These are phyloP conservation scores for Aureobasidium sp. DNA, from an alignment of 2,329 filamentous ascomycete genomes.

Conservation along the genomic window DNA sequence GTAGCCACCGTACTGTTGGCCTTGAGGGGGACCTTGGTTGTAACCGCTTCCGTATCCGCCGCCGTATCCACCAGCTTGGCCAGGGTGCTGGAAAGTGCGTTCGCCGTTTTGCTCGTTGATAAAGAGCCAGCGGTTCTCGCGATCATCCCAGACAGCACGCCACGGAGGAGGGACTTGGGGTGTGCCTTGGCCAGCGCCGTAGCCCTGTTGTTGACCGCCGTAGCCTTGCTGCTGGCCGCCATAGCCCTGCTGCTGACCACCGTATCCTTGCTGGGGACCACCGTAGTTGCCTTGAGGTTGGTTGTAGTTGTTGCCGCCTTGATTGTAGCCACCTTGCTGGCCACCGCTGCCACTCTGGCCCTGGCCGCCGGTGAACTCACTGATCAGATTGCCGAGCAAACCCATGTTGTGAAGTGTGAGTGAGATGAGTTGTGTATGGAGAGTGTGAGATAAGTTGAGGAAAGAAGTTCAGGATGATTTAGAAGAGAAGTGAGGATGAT, in stretches of 20 bases:
- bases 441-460: neutral
- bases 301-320: slow-evolving; percentile 13
- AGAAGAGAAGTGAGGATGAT: neutral
- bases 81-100: slow-evolving; percentile 44
- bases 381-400: slow-evolving; percentile 35
- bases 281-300: slow-evolving; percentile 19
- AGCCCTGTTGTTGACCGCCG: slow-evolving; percentile 19
- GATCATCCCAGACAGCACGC: slow-evolving; percentile 49
- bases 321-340: slow-evolving; percentile 7
- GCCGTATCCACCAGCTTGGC: slow-evolving; percentile 21
- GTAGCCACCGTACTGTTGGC: slow-evolving; percentile 21
- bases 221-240: slow-evolving; percentile 24
- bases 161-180: slow-evolving; percentile 47
- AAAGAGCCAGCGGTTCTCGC: slow-evolving; percentile 47
- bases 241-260: slow-evolving; percentile 11
- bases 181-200: slow-evolving; percentile 18
- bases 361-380: slow-evolving; percentile 28
- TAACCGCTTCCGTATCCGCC: slow-evolving; percentile 26
- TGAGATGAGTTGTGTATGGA: neutral
- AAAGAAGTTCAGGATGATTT: neutral
- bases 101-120: slow-evolving; percentile 54
- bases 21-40: slow-evolving; percentile 25
- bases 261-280: slow-evolving; percentile 25
- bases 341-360: slow-evolving; percentile 24
- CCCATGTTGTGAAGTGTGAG: slow-evolving; percentile 23